These are phyloP conservation scores for Annulohypoxylon maeteangense DNA, from an alignment of 495 filamentous ascomycete species.

Conservation along the genomic window DNA sequence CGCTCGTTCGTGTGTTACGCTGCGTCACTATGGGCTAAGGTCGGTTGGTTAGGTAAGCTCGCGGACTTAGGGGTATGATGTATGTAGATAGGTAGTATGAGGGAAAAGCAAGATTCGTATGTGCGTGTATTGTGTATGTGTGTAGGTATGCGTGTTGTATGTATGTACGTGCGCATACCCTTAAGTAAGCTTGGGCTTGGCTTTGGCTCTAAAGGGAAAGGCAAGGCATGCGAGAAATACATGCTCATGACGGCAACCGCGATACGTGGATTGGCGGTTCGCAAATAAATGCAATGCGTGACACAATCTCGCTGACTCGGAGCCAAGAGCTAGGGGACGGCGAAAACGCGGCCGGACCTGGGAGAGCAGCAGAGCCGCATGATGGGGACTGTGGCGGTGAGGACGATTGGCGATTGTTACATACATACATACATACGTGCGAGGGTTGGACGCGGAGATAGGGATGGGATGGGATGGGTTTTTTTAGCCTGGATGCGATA, in stretches of 20 bases:
- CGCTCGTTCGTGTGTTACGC: no score
- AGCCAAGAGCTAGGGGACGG: not conserved
- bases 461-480: not conserved
- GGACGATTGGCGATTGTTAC: not conserved
- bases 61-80: not conserved
- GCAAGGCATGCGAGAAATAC: not conserved
- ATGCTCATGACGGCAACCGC: not conserved
- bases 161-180: not conserved
- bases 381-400: not conserved
- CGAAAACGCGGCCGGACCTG: not conserved
- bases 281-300: slow-evolving; percentile 1
- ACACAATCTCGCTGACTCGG: not conserved
- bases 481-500: not conserved
- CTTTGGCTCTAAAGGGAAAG: not conserved
- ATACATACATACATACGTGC: no score
- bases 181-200: not conserved
- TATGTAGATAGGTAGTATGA: no score
- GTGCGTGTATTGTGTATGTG: no score
- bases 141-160: no score
- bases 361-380: slow-evolving; percentile 11
- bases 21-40: no score
- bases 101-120: slow-evolving; percentile 1
- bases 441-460: no score
- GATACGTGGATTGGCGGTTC: not conserved
- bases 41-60: not conserved